Conservation (phyloP, 345 rosid genomes). For the Eucalyptus pauciflora region DNA sequence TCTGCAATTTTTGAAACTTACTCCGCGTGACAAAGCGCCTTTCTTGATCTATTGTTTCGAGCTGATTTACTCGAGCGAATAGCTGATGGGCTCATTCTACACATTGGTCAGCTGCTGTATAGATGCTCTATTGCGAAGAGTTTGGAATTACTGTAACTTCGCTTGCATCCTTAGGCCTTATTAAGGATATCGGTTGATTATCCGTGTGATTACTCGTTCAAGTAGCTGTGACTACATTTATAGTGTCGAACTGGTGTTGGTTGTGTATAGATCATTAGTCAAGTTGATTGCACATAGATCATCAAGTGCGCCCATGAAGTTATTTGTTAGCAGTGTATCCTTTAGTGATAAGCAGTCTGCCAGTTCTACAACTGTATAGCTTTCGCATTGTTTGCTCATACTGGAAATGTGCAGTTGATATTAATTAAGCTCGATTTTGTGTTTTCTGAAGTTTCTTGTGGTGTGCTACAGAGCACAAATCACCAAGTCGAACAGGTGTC, state of each 20-base stretch:
- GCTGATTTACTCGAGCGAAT: background rate
- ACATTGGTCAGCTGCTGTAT: background rate
- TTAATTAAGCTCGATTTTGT: background rate
- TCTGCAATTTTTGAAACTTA: background rate
- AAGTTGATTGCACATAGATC: background rate
- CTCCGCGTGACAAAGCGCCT: background rate
- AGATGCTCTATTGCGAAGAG: background rate
- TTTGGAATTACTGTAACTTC: background rate
- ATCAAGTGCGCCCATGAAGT: background rate
- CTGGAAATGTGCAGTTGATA: background rate
- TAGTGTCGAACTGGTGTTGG: background rate
- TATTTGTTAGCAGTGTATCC: background rate
- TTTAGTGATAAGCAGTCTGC: background rate
- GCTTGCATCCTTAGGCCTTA: background rate
- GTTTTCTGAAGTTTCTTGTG: background rate
- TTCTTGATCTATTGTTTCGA: background rate
- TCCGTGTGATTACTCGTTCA: background rate
- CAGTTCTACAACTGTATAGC: background rate
- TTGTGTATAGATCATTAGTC: background rate
- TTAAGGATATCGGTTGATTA: background rate
- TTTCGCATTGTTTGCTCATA: background rate
- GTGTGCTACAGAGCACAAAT: background rate
- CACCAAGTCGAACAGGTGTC: background rate
- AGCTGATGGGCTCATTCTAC: background rate
- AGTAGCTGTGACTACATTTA: background rate